Evolutionary conservation across 441 rosid species (phyloP).

Genomic region (Dalechampia spathulata): DNA sequence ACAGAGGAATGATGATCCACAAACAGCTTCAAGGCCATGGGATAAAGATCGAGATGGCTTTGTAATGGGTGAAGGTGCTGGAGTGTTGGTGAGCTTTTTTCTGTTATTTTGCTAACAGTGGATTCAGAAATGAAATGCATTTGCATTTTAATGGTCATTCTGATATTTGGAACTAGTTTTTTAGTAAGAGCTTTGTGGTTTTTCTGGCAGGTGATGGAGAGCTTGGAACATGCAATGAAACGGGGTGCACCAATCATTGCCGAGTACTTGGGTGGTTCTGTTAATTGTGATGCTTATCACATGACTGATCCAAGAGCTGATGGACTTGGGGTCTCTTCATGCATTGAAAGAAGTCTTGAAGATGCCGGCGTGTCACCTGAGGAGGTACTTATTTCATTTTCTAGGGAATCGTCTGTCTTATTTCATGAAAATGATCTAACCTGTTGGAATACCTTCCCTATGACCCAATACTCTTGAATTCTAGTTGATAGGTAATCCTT

Average conservation of each 20-base stretch:
- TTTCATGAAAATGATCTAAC: neutral
- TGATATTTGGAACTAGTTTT: neutral
- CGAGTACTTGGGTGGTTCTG: constrained; percentile 95
- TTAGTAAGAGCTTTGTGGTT: neutral
- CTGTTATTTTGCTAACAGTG: neutral
- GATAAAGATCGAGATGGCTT: constrained; percentile 91
- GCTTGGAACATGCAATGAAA: constrained; percentile 94
- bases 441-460: neutral
- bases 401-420: no score
- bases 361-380: constrained; percentile 98
- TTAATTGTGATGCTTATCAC: constrained; percentile 97
- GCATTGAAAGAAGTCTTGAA: constrained; percentile 90
- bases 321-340: constrained; percentile 97
- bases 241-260: constrained; percentile 92
- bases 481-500: neutral
- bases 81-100: constrained; percentile 69
- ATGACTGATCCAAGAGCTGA: constrained; percentile 99
- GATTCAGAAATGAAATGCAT: neutral
- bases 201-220: constrained; percentile 76
- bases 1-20: constrained; percentile 93
- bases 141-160: neutral
- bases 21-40: constrained; percentile 98
- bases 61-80: constrained; percentile 99
- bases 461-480: neutral
- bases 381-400: constrained; percentile 42